Percentiles rank a stretch among this genome's conserved stretches.
phyloP scores from a whole-genome alignment of 805 yeast species.

The Ogataea trehalophila region DNA sequence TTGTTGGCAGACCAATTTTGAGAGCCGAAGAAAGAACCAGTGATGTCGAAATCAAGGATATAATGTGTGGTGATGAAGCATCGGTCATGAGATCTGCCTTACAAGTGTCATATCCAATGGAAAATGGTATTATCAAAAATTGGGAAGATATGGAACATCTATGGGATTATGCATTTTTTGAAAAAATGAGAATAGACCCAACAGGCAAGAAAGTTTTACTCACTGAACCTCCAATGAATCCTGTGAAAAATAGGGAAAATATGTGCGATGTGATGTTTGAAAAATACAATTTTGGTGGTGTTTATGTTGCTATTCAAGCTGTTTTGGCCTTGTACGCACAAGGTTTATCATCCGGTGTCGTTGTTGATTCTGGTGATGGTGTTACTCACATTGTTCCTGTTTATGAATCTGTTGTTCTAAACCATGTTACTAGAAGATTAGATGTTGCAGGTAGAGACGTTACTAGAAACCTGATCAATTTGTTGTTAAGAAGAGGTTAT shows the following conservation, averaged over 20 bases:
- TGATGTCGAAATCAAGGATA: slow-evolving; percentile 78
- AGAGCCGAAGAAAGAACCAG: slow-evolving; percentile 92
- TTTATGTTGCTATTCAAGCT: slow-evolving; percentile 94
- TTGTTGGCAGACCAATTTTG: slow-evolving; percentile 94
- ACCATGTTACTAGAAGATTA: slow-evolving; percentile 84
- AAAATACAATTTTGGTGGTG: slow-evolving; percentile 84
- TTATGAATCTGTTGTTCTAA: slow-evolving; percentile 93
- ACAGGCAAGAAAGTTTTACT: slow-evolving; percentile 74
- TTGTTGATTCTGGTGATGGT: slow-evolving; percentile 98
- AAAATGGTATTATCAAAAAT: slow-evolving; percentile 92
- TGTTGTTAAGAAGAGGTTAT: slow-evolving; percentile 91
- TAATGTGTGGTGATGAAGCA: slow-evolving; percentile 98
- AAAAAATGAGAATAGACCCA: slow-evolving; percentile 76
- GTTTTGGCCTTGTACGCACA: slow-evolving; percentile 97
- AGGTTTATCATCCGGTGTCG: slow-evolving; percentile 95
- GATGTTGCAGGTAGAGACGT: slow-evolving; percentile 99
- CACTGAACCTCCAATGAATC: slow-evolving; percentile 99
- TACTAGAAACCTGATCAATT: slow-evolving; percentile 88
- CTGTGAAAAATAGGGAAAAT: slow-evolving; percentile 78
- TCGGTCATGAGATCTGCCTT: slow-evolving; percentile 82
- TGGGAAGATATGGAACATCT: slow-evolving; percentile 99
- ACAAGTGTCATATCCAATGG: slow-evolving; percentile 97
- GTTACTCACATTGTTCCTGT: slow-evolving; percentile 98
- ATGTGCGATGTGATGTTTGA: slow-evolving; percentile 95
- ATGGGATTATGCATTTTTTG: slow-evolving; percentile 97